Evolutionary conservation across 805 yeast species (phyloP), one percentile per base, ranked within the genome.

Genomic region (Wickerhamiella cacticola): DNA sequence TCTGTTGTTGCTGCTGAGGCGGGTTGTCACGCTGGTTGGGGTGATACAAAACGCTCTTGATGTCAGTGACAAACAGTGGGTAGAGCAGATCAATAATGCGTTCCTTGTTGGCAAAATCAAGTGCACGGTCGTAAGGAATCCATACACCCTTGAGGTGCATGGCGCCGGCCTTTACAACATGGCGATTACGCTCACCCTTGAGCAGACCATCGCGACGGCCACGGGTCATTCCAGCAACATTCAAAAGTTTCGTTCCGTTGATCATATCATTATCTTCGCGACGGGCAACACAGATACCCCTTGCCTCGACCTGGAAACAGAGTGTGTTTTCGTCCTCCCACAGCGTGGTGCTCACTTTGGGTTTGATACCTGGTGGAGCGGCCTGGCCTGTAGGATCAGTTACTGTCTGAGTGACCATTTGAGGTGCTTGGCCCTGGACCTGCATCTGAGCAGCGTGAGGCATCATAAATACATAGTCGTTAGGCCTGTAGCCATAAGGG

Each of bases 91-190:
- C 85, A 23, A 74, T 76, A 51, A 80, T 81, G 35, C 84, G 82
- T 61, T 83, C 92, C 53, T 80, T 70, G 63, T 80, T 81, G 15
- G 94, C 94, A 76, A 82, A 79, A 28, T 81, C 80, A 41, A 78
- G 68, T 1, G 94, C 94, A 45, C 92, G 69, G 53, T 82, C 89
- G 59, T 81, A 82, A 1, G 94, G 94, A 50, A 83, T 82, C 94
- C 94, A 83, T 41, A 83, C 94, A 33, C 94, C 94, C 66, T 83
- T 83, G 56, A 83, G 68, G 63, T 83, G 88, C 88, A 83, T 82
- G 12, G 87, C 79, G 3, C 94, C 94, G 52, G 82, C 80, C 64
- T 83, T 83, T 39, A 83, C 89, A 21, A 83, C 94, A 59, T 81
- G 84, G 36, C 92, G 71, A 39, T 76, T 72, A 57, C 79, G 79